These are phyloP conservation scores for Elsinoe batatas DNA, from an alignment of 2,329 filamentous ascomycete genomes.

Conservation along the genomic window DNA sequence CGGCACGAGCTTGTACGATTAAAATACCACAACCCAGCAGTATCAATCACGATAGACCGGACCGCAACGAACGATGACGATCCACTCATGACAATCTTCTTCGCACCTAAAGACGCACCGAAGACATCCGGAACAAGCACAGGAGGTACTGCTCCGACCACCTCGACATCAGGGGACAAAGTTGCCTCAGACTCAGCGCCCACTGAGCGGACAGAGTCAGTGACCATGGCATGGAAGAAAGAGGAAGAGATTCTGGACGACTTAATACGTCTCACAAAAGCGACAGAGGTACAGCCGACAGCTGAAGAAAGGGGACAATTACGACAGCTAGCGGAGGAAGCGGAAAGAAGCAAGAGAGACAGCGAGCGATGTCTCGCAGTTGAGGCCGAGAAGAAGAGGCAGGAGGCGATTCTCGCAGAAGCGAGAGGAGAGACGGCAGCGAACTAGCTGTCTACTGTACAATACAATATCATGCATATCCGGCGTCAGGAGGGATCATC, in stretches of 20 bases:
- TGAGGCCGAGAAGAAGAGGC: conserved; percentile 49
- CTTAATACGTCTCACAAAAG: conserved; percentile 54
- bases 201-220: conserved; percentile 30
- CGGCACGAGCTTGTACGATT: conserved; percentile 68
- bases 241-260: conserved; percentile 54
- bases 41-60: conserved; percentile 75
- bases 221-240: conserved; percentile 52
- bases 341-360: conserved; percentile 44
- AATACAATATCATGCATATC: conserved; percentile 16
- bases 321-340: conserved; percentile 46
- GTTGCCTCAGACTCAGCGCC: conserved; percentile 25
- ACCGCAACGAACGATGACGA: conserved; percentile 46
- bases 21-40: conserved; percentile 85
- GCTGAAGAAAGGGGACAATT: conserved; percentile 51
- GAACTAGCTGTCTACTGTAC: conserved; percentile 18
- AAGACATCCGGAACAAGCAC: conserved; percentile 23
- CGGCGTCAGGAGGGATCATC: background rate
- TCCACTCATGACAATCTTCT: conserved; percentile 57
- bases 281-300: conserved; percentile 46
- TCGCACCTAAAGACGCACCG: conserved; percentile 30
- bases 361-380: conserved; percentile 44
- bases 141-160: conserved; percentile 19
- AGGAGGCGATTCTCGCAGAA: conserved; percentile 49
- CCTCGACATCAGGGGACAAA: conserved; percentile 23
- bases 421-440: conserved; percentile 39